Percentiles rank a stretch among this genome's conserved stretches.
These are phyloP conservation scores for Jaapia argillacea DNA, from an alignment of 768 basidiomycete genomes.

Conservation along the genomic window DNA sequence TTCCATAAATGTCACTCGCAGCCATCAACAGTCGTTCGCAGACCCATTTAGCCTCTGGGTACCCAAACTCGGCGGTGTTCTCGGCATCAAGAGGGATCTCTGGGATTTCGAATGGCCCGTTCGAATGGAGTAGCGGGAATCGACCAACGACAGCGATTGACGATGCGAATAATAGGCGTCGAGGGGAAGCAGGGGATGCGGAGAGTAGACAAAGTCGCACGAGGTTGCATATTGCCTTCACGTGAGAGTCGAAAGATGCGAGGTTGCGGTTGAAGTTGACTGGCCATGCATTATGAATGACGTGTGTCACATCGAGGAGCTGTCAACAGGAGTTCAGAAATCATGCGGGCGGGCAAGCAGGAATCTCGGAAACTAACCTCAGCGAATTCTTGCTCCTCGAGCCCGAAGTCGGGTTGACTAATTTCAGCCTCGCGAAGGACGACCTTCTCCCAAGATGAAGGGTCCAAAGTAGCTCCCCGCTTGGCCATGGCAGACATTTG, in stretches of 20 bases:
- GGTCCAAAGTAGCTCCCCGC: slow-evolving; percentile 17
- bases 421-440: slow-evolving; percentile 18
- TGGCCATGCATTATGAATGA: slow-evolving; percentile 13
- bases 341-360: slow-evolving; percentile 2
- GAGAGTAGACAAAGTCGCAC: slow-evolving; percentile 3
- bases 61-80: slow-evolving; percentile 19
- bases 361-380: slow-evolving; percentile 12
- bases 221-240: slow-evolving; percentile 4
- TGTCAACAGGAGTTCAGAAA: slow-evolving; percentile 4
- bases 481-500: slow-evolving; percentile 22
- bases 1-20: slow-evolving; percentile 20
- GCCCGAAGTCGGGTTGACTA: slow-evolving; percentile 7
- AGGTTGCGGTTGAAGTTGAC: slow-evolving; percentile 11
- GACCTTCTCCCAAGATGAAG: slow-evolving; percentile 20
- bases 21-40: slow-evolving; percentile 21
- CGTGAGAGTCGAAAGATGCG: slow-evolving; percentile 7
- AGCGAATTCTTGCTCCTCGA: slow-evolving; percentile 13
- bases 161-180: slow-evolving; percentile 16
- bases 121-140: slow-evolving; percentile 18
- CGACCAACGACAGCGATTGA: slow-evolving; percentile 23
- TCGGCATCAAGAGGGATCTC: slow-evolving; percentile 20
- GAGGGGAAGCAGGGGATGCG: neutral
- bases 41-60: slow-evolving; percentile 29
- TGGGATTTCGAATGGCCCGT: slow-evolving; percentile 21
- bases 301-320: slow-evolving; percentile 19